Evolutionary conservation across 2,329 filamentous ascomycete genomes (phyloP).

Genomic region (Fusarium compactum): DNA sequence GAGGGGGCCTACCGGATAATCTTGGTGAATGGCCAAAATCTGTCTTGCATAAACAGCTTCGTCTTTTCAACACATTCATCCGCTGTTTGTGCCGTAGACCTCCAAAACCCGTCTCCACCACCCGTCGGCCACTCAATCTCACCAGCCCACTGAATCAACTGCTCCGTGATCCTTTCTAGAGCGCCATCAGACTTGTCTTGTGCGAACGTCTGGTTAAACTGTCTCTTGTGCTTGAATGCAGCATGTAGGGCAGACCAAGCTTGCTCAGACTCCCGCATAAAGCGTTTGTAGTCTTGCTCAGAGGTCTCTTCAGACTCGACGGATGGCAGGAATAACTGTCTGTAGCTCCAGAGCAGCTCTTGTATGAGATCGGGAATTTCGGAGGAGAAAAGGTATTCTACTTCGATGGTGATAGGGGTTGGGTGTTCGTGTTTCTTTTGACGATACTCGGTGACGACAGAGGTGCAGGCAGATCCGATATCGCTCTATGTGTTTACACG

Average conservation of each 20-base stretch:
- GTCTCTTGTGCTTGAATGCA: constrained; percentile 48
- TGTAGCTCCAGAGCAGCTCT: constrained; percentile 51
- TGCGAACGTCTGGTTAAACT: constrained; percentile 41
- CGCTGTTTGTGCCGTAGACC: constrained; percentile 46
- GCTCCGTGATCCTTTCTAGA: constrained; percentile 38
- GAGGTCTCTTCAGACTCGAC: constrained; percentile 38
- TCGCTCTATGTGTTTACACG: constrained; percentile 36
- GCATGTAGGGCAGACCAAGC: constrained; percentile 56
- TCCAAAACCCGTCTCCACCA: constrained; percentile 46
- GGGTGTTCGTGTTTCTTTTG: constrained; percentile 42
- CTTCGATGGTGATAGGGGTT: constrained; percentile 49
- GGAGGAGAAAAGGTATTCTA: constrained; percentile 48
- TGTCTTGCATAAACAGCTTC: constrained; percentile 50
- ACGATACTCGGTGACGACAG: constrained; percentile 52
- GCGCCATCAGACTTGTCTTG: constrained; percentile 47
- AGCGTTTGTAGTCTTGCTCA: constrained; percentile 44
- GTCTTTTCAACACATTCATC: constrained; percentile 49
- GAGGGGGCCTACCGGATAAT: constrained; percentile 47
- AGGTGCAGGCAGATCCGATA: constrained; percentile 51
- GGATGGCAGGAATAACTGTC: constrained; percentile 46
- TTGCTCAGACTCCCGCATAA: constrained; percentile 52
- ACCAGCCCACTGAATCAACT: constrained; percentile 47
- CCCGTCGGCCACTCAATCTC: constrained; percentile 50
- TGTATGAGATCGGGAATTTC: constrained; percentile 48
- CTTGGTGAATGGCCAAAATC: constrained; percentile 54